phyloP scores from a whole-genome alignment of 148 eudicot species.

The Spergularia marina region DNA sequence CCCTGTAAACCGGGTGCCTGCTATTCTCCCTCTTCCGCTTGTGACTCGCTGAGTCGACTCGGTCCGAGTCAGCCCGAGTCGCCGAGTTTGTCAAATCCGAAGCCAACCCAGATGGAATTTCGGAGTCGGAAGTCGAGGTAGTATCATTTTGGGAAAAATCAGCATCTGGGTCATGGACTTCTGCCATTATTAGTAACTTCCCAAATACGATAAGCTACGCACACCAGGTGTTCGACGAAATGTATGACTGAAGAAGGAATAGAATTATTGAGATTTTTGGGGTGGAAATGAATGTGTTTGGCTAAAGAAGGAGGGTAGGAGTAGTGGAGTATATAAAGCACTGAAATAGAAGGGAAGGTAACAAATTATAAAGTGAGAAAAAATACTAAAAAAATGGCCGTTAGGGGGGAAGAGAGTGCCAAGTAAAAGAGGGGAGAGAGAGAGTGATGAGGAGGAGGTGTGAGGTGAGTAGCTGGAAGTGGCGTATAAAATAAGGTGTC shows the following conservation, averaged over 20 bases:
- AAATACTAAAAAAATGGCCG: neutral
- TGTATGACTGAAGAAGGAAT: constrained; percentile 3
- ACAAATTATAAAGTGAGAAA: constrained; percentile 16
- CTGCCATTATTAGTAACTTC: constrained; percentile 2
- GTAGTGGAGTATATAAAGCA: constrained; percentile 18
- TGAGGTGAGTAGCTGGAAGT: constrained; percentile 6
- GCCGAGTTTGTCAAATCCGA: constrained; percentile 9
- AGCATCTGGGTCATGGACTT: neutral
- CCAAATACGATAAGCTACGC: neutral
- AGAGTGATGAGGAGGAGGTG: constrained; percentile 9
- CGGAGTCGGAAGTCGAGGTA: constrained; percentile 20
- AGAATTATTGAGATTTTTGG: neutral
- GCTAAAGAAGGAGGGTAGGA: constrained; percentile 2
- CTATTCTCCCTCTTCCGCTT: constrained; percentile 27
- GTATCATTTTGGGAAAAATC: constrained; percentile 14
- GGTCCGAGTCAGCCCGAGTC: constrained; percentile 9
- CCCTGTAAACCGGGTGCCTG: constrained; percentile 51
- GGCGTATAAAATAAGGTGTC: neutral
- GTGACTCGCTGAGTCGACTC: constrained; percentile 4
- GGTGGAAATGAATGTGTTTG: constrained; percentile 1
- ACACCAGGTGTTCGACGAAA: constrained; percentile 21
- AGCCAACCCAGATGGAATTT: constrained; percentile 25
- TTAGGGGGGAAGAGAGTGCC: neutral
- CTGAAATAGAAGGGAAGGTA: neutral
- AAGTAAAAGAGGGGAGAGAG: neutral